phyloP scores from a whole-genome alignment of 768 basidiomycete species.

The Hysterangium stoloniferum region DNA sequence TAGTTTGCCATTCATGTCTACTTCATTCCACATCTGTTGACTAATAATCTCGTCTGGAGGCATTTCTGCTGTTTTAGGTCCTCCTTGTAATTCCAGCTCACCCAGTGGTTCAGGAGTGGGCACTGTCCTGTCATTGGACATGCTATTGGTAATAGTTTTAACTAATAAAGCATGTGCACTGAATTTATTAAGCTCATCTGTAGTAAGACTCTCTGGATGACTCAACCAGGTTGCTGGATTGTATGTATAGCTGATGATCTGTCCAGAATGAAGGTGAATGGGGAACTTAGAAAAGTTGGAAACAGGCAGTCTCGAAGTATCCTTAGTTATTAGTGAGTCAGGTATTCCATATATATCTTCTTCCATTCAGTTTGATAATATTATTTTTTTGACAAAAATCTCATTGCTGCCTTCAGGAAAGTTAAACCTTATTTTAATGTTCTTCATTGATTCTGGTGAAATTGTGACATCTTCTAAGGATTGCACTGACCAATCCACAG shows the following conservation, averaged over 20 bases:
- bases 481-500: not conserved
- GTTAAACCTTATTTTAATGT: not conserved
- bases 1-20: too few relatives aligned
- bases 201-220: too few relatives aligned
- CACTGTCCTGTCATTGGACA: too few relatives aligned
- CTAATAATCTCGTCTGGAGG: too few relatives aligned
- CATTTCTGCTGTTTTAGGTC: too few relatives aligned
- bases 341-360: not conserved
- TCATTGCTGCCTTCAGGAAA: not conserved
- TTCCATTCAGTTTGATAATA: not conserved
- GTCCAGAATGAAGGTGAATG: not conserved
- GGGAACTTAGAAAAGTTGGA: not conserved
- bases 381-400: not conserved
- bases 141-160: too few relatives aligned
- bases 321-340: not conserved
- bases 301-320: not conserved
- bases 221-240: too few relatives aligned
- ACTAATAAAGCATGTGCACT: too few relatives aligned
- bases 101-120: too few relatives aligned
- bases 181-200: too few relatives aligned
- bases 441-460: not conserved
- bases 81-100: too few relatives aligned
- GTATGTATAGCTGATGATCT: not conserved
- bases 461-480: not conserved
- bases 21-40: too few relatives aligned